phyloP scores from a whole-genome alignment of 106 monocot species.

The Dendrobium catenatum region DNA sequence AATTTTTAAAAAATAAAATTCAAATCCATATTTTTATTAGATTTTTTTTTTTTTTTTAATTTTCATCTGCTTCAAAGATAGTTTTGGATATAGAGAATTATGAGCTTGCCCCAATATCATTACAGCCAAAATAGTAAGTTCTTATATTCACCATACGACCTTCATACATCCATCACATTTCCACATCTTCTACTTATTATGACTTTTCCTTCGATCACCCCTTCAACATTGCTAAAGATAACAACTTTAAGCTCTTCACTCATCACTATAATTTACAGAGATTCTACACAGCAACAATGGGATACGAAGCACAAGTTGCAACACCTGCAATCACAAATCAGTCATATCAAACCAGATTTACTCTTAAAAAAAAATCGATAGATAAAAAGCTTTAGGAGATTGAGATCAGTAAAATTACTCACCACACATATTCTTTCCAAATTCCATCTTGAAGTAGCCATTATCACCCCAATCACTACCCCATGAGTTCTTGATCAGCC shows the following conservation, averaged over 20 bases:
- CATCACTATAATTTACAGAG: background rate
- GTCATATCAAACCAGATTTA: background rate
- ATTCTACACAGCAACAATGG: slow-evolving; percentile 41
- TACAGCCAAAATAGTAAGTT: background rate
- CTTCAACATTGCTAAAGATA: background rate
- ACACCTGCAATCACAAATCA: slow-evolving; percentile 48
- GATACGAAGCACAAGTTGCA: slow-evolving; percentile 95
- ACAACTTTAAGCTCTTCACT: background rate
- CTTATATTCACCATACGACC: background rate
- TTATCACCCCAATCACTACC: slow-evolving; percentile 62
- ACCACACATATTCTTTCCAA: slow-evolving; percentile 99
- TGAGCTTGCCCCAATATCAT: background rate
- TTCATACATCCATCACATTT: background rate
- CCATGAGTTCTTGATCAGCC: slow-evolving; percentile 91
- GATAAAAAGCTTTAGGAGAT: too few relatives aligned
- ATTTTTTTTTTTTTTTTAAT: too few relatives aligned
- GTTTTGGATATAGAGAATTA: background rate
- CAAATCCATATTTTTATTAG: too few relatives aligned
- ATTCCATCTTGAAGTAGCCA: slow-evolving; percentile 98
- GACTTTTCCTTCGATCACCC: background rate
- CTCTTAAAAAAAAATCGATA: background rate
- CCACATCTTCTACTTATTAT: background rate
- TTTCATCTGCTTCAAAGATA: background rate
- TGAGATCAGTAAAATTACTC: slow-evolving; percentile 5
- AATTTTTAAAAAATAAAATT: too few relatives aligned